Evolutionary conservation across 495 filamentous ascomycete genomes (phyloP), one percentile per base, ranked within the genome.

Genomic region (Penicillium atrosanguineum): DNA sequence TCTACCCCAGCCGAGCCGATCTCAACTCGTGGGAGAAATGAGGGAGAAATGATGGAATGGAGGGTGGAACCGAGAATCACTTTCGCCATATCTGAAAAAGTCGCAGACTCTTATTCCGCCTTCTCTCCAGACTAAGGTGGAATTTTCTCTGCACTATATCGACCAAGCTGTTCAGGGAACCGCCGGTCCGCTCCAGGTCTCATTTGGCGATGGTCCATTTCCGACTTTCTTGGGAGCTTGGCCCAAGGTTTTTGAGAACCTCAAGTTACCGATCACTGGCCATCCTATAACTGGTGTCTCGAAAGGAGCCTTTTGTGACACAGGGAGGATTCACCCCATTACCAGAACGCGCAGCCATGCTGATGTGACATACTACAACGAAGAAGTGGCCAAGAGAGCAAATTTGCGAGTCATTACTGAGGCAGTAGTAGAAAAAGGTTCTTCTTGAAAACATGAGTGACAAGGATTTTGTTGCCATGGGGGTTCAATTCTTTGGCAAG

Each of bases 21-120:
- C 53, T 81, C 23, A 74, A 83, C 42, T 62, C 68, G 7, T 83
- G 81, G 80, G 71, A 60, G 7, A 62, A 66, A 15, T 60, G 83
- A 25, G 80, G 80, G 6, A 60, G 7, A 62, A 66, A 15, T 60
- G 83, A 25, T 79, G 80, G 6, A 83, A 81, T 50, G 51, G 67
- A 3, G 74, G 73, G 29, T 84, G 80, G 80, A 63, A 70, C 44
- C 81, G 65, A 51, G 70, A 78, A 28, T 62, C 67, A 0, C 36
- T 84, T 39, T 60, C 65, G 7, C 72, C 72, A 11, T 81, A 79
- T 57, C 63, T 65, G 29, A 53, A 54, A 36, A 67, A 74, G 42
- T 53, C 48, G 2, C 57, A 60, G 9, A 53, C 44, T 1, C 46
- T 49, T 14, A 53, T 20, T 18, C 51, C 52, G 5, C 57, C 57